Evolutionary conservation across 345 rosid genomes (phyloP), one percentile per base, ranked within the genome.

Genomic region (Anastatica hierochuntica): DNA sequence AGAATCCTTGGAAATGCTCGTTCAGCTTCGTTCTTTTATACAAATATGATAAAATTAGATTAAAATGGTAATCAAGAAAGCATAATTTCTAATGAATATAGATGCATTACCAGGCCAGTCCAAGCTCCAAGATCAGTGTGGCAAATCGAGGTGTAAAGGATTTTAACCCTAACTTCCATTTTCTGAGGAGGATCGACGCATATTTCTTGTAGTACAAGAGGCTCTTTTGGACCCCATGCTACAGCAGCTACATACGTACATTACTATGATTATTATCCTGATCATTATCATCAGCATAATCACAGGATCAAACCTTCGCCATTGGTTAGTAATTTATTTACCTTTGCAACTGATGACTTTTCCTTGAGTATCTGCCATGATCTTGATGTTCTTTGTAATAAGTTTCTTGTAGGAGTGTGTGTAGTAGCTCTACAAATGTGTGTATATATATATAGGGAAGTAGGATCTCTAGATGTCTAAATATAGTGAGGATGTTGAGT

Each of bases 131-230:
- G 14, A 34, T 85, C 85, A 13, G 88, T 63, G 69, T 78, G 87
- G 44, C 95, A 85, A 37, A 78, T 43, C 43, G 83, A 78, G 39
- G 90, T 85, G 65, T 62, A 78, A 12, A 82, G 64, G 70, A 80
- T 60, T 68, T 73, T 76, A 27, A 85, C 53, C 38, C 90, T 63
- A 47, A 85, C 82, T 75, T 85, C 88, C 8, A 51, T 26, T 24
- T 77, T 59, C 52, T 74, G 78, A 11, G 90, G 90, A 37, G 88
- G 69, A 62, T 78, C 92, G 8, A 84, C 78, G 63, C 72, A 66
- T n/a, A 80, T 72, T 19, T 80, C 87, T 60, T 80, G 84, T 49
- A 80, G 49, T 43, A 63, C 76, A 71, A 76, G 52, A 38, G 43
- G 15, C 60, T 77, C 72, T 37, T 56, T 88, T n/a, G 47, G 19